Evolutionary conservation across 23 red algal genomes (phyloP), one percentile per base, ranked within the genome.

Genomic region (Cyanidioschyzon merolae): DNA sequence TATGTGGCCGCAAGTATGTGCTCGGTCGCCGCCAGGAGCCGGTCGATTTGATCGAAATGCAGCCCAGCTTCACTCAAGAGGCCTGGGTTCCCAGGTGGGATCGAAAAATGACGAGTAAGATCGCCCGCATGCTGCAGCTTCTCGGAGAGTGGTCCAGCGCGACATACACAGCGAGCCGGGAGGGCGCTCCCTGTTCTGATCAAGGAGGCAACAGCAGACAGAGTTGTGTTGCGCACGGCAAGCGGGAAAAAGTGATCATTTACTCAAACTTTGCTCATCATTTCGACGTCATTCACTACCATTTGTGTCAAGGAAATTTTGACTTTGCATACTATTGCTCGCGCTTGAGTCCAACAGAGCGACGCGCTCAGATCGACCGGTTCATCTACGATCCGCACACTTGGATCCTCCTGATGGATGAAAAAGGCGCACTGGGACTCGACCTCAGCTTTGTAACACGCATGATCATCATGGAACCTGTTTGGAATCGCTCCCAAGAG

Each of bases 361-460:
- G 31, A 21, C 21, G n/a, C 21, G 31, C 3, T 7, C 37, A 35
- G 2, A 39, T 76, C 34, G 36, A 76, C 57, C 1, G 39, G 25
- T 80, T 80, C 77, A 24, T 50, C 1, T n/a, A 57, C 0, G 77
- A 80, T 36, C n/a, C 77, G 2, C 1, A 59, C 1, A 67, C 24
- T 41, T 58, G 32, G 50, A 57, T 80, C 2, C 77, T 80, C 26
- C 58, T 80, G 77, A 58, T 80, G 0, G 77, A 58, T 24, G 58
- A 58, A 30, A 21, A 37, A 1, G 79, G 57, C 38, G 39, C 76
- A 0, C 41, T 91, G 30, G 94, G 94, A 0, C 88, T 89, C 59
- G 94, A 98, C 34, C 74, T 98, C 1, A 89, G 85, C 58, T 91
- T 91, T 86, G 94, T 91, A 50, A 51, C 77, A 36, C 86, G 83